Conservation (phyloP, 441 rosid species). For the Adansonia gregorii region DNA sequence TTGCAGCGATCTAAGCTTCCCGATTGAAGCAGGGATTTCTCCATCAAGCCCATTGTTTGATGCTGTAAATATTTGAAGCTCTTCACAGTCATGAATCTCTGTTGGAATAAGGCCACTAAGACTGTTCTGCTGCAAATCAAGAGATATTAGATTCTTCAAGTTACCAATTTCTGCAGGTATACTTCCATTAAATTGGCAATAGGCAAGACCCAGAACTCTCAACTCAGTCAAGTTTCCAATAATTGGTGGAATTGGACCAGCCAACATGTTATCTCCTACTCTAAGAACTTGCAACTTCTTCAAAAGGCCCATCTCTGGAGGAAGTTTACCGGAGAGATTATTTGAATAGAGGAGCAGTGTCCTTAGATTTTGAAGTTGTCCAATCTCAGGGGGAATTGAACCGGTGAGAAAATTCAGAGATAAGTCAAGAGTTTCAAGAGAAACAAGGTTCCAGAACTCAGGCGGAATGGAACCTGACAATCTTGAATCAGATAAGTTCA, state of each 20-base stretch:
- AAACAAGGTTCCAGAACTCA: conserved; percentile 49
- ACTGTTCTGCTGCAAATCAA: conserved; percentile 61
- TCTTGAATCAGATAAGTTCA: conserved; percentile 62
- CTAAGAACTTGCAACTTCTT: conserved; percentile 65
- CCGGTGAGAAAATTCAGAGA: conserved; percentile 65
- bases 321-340: conserved; percentile 66
- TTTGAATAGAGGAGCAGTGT: conserved; percentile 66
- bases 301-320: conserved; percentile 62
- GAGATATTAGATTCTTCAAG: conserved; percentile 51
- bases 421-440: conserved; percentile 63
- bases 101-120: conserved; percentile 68
- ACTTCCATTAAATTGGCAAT: conserved; percentile 72
- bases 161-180: conserved; percentile 76
- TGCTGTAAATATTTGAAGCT: conserved; percentile 56
- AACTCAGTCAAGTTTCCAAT: conserved; percentile 67
- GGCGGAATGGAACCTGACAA: conserved; percentile 69
- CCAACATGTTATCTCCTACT: conserved; percentile 66
- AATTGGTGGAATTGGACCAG: conserved; percentile 56
- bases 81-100: conserved; percentile 53
- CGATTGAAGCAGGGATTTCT: conserved; percentile 56
- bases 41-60: conserved; percentile 76
- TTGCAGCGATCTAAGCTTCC: conserved; percentile 56
- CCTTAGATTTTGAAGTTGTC: conserved; percentile 69
- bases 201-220: conserved; percentile 60
- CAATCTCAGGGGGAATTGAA: conserved; percentile 62